phyloP scores from a whole-genome alignment of 225 moss, liverwort and hornwort species.

The Pseudisothecium myosuroides region DNA sequence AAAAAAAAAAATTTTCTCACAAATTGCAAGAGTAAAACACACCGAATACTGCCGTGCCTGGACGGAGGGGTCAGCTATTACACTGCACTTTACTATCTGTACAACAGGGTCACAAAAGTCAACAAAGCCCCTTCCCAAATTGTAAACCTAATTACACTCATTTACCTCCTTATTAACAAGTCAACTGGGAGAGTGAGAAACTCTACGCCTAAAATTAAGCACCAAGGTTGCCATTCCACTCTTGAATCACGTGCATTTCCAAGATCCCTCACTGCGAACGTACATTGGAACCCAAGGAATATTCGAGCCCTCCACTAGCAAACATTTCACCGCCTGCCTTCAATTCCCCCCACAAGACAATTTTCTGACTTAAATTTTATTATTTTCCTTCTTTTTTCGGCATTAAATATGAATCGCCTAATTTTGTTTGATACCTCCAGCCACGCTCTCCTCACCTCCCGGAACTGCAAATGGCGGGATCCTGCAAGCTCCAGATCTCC shows the following conservation, averaged over 20 bases:
- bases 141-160: neutral
- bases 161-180: neutral
- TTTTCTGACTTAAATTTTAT: too few species aligned
- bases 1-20: too few species aligned
- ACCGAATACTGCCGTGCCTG: neutral
- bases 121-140: neutral
- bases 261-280: neutral
- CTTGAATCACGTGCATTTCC: neutral
- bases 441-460: neutral
- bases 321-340: neutral
- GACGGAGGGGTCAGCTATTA: too few species aligned
- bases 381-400: neutral
- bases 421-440: neutral
- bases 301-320: neutral
- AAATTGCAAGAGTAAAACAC: neutral
- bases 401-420: neutral
- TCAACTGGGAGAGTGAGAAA: neutral
- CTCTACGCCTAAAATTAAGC: neutral
- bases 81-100: neutral
- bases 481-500: neutral
- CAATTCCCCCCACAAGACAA: neutral
- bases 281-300: neutral
- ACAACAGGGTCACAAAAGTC: neutral
- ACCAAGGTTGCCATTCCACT: neutral
- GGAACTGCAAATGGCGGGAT: neutral